Percentiles rank a stretch among this genome's conserved stretches.
Conservation (phyloP, 2,329 filamentous ascomycete species). For the Rachicladosporium sp. region DNA sequence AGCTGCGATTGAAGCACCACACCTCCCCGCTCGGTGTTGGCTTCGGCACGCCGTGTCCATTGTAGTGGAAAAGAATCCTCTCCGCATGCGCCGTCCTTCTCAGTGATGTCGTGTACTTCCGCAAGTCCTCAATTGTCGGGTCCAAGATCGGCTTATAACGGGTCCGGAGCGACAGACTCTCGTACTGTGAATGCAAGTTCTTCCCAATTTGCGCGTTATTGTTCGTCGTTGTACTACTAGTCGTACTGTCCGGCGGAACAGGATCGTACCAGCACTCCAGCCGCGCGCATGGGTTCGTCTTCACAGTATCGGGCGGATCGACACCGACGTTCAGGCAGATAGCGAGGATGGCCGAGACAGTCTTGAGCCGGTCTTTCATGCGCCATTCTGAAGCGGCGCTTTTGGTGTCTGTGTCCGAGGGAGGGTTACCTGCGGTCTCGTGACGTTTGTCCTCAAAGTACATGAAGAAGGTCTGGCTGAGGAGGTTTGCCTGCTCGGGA, state of each 20-base stretch:
- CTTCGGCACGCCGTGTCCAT: constrained; percentile 92
- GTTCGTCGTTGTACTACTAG: constrained; percentile 18
- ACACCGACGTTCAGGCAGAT: constrained; percentile 96
- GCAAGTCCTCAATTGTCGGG: constrained; percentile 91
- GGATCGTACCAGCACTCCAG: constrained; percentile 97
- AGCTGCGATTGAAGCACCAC: constrained; percentile 98
- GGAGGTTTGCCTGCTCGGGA: constrained; percentile 72
- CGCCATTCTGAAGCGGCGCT: constrained; percentile 74
- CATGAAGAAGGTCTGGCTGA: constrained; percentile 91
- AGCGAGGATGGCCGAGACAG: constrained; percentile 84
- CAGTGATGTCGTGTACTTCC: constrained; percentile 86
- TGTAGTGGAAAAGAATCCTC: constrained; percentile 94
- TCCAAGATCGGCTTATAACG: constrained; percentile 95
- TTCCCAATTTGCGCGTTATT: constrained; percentile 81
- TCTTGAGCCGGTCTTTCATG: constrained; percentile 92
- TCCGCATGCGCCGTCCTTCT: constrained; percentile 91
- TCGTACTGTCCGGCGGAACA: constrained; percentile 44
- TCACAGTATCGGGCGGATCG: constrained; percentile 91
- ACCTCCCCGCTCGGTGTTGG: constrained; percentile 93
- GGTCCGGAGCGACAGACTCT: constrained; percentile 87
- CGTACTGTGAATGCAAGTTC: constrained; percentile 89
- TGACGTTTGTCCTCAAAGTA: constrained; percentile 98
- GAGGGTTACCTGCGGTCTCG: constrained; percentile 82
- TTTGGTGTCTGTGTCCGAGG: constrained; percentile 34
- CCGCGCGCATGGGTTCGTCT: constrained; percentile 85